Conservation (phyloP, 768 basidiomycete species). For the Russula virescens region DNA sequence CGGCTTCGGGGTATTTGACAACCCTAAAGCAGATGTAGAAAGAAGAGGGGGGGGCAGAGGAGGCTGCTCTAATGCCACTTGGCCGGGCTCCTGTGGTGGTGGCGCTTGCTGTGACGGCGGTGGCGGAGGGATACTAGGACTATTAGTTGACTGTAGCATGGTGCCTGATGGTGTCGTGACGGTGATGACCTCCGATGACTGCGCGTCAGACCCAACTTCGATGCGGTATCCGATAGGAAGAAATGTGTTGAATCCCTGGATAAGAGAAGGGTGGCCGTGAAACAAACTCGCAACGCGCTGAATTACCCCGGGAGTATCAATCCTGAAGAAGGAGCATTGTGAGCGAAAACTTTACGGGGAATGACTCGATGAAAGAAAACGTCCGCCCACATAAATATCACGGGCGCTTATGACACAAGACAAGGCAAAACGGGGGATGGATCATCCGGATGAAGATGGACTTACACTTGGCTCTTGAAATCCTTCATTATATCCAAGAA, state of each 20-base stretch:
- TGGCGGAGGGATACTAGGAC: constrained; percentile 19
- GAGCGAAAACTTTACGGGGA: not conserved
- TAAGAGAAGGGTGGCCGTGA: constrained; percentile 81
- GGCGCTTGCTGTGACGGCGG: constrained; percentile 1
- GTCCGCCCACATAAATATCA: not conserved
- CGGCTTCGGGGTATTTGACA: constrained; percentile 12
- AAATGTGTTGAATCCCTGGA: constrained; percentile 98
- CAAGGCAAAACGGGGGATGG: not conserved
- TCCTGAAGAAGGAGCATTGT: constrained; percentile 41
- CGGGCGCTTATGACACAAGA: not conserved
- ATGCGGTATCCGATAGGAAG: constrained; percentile 92
- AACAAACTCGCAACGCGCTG: constrained; percentile 92
- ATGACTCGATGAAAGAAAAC: not conserved
- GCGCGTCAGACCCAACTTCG: constrained; percentile 63
- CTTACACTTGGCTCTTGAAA: constrained; percentile 59
- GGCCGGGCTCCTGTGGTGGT: not conserved
- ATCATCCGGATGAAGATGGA: constrained; percentile 3
- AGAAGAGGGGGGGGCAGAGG: constrained; percentile 13
- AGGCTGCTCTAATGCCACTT: constrained; percentile 5
- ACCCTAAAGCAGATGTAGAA: constrained; percentile 15
- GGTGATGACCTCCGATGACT: constrained; percentile 61
- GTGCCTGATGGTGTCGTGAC: constrained; percentile 73
- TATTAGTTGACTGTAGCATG: constrained; percentile 31
- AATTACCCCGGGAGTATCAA: constrained; percentile 97
- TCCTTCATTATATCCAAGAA: constrained; percentile 73